Conservation (phyloP, 129 eudicot genomes). For the Chrysanthemum makinoi region DNA sequence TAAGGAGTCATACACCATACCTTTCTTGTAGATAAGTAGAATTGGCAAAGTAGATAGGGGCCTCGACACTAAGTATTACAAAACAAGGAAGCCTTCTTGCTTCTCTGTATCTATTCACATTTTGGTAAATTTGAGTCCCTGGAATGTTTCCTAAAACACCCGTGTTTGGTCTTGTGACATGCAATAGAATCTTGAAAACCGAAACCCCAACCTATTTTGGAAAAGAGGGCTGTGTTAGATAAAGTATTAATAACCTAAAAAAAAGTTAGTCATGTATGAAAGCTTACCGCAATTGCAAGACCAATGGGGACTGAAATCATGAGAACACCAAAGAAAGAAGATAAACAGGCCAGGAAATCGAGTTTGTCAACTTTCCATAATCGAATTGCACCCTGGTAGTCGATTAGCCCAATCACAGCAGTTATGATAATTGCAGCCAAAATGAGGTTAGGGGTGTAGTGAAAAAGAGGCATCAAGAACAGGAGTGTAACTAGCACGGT, state of each 20-base stretch:
- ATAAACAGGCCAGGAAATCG: conserved; percentile 82
- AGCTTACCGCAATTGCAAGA: conserved; percentile 83
- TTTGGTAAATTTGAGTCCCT: conserved; percentile 80
- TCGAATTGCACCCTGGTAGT: conserved; percentile 58
- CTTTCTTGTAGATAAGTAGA: conserved; percentile 90
- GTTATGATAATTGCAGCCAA: conserved; percentile 94
- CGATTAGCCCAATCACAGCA: conserved; percentile 89
- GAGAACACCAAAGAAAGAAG: conserved; percentile 88
- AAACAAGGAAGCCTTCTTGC: conserved; percentile 80
- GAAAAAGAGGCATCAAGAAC: conserved; percentile 88
- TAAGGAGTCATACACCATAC: conserved; percentile 25
- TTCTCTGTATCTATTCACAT: conserved; percentile 61
- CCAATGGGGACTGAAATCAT: conserved; percentile 93
- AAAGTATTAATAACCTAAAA: not conserved
- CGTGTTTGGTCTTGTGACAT: conserved; percentile 94
- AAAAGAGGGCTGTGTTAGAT: conserved; percentile 13
- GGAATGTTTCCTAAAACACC: conserved; percentile 73
- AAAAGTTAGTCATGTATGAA: not conserved
- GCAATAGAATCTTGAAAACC: conserved; percentile 85
- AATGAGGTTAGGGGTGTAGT: conserved; percentile 86
- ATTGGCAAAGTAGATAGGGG: conserved; percentile 94
- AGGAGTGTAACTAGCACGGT: conserved; percentile 72
- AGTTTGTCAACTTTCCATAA: conserved; percentile 93
- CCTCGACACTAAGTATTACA: conserved; percentile 72
- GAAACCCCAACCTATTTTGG: conserved; percentile 84